Evolutionary conservation across 169 alveolate species (phyloP), one percentile per base, ranked within the genome.

Genomic region (Plasmodium billcollinsi): DNA sequence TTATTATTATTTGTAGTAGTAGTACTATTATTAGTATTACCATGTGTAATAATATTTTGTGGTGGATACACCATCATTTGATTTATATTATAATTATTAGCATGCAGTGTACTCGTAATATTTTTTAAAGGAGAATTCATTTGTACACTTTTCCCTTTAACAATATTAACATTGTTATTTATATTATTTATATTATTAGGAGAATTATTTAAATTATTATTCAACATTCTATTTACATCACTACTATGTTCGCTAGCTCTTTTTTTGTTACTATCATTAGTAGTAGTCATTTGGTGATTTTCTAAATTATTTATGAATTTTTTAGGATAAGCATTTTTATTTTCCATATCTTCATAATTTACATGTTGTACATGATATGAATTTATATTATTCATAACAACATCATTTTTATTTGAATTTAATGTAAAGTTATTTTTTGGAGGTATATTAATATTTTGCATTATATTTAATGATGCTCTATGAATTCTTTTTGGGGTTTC

Each of bases 361-460:
- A 47, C 43, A 74, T 74, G 56, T 24, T 65, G 21, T 39, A 26
- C 21, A 6, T 58, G 88, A 66, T 74, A 52, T 11, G 74, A n/a
- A 74, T 50, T 61, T 26, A 74, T 15, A 24, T 61, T 74, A 43
- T 61, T 61, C 52, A 74, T 45, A 24, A 26, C 24, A 62, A 52
- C 49, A 67, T 74, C 88, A 66, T 74, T 39, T 47, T 43, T 59
- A 18, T 74, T 65, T 20, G 56, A 29, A 43, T 74, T 74, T 14
- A 52, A 12, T 12, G 39, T 50, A 29, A 59, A 52, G 26, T 18
- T 74, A 50, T 66, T 61, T 33, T 66, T 45, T 50, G n/a, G 88
- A 26, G 63, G 43, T 29, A 74, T 20, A 54, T 74, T 74, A 50
- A 73, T 73, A 47, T 73, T 73, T 73, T 26, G 56, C 59, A 74